Conservation (phyloP, 2,329 filamentous ascomycete species). For the Aureobasidium sp. region DNA sequence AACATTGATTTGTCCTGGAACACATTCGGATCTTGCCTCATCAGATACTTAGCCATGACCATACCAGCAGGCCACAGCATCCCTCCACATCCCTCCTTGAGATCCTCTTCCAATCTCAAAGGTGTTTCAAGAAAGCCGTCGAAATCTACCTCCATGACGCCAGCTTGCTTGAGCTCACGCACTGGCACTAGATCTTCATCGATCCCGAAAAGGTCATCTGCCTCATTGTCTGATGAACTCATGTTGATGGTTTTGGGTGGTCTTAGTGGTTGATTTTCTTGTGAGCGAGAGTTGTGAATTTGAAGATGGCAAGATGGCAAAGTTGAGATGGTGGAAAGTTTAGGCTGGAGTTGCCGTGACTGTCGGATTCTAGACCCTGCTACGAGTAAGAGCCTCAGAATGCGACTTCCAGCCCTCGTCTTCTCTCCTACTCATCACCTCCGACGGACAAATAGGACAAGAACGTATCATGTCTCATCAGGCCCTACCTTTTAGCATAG, state of each 20-base stretch:
- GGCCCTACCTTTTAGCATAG: too few relatives aligned
- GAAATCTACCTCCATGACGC: conserved; percentile 54
- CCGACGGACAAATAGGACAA: too few relatives aligned
- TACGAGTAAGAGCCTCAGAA: too few relatives aligned
- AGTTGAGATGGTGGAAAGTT: neutral
- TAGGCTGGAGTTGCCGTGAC: neutral
- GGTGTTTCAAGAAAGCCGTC: conserved; percentile 63
- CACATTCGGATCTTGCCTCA: conserved; percentile 61
- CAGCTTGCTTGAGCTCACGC: conserved; percentile 46
- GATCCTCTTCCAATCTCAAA: conserved; percentile 75
- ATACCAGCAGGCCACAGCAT: conserved; percentile 93
- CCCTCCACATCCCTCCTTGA: conserved; percentile 82
- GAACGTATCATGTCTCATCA: too few relatives aligned
- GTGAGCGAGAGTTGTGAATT: neutral
- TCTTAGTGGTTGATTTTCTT: neutral
- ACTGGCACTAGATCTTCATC: conserved; percentile 51
- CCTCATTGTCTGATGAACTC: conserved; percentile 12
- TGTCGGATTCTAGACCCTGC: neutral
- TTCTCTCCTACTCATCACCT: too few relatives aligned
- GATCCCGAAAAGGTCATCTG: conserved; percentile 25
- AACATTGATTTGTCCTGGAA: conserved; percentile 66
- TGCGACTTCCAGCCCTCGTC: too few relatives aligned
- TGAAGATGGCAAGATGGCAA: neutral
- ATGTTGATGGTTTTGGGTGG: neutral
- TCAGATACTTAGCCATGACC: conserved; percentile 77